Evolutionary conservation across 768 basidiomycete genomes (phyloP), one percentile per base, ranked within the genome.

Genomic region (Lactifluus echinatus): DNA sequence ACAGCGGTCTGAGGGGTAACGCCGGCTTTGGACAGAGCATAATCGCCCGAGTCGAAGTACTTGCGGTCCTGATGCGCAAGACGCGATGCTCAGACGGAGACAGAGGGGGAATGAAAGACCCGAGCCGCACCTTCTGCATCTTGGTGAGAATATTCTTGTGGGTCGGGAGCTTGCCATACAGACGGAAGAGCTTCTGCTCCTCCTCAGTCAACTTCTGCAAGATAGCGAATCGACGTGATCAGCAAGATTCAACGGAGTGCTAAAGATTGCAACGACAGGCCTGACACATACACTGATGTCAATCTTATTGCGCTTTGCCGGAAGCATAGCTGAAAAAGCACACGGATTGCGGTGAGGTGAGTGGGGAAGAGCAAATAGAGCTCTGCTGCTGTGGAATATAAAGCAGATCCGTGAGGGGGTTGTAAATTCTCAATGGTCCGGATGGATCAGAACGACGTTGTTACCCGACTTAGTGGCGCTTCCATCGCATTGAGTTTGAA

Each of bases 31-130:
- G 92, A 93, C 63, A 99, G 77, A 29, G 94, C 94, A 68, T 98
- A 98, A 71, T 99, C 96, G 56, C 96, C 96, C 55, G 95, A 98
- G 74, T 98, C 96, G 71, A 99, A 99, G 75, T 93, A 99, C 73
- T 98, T 98, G 67, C 96, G 89, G 68, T 99, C 95, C 94, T 97
- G 23, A 28, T 23, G 28, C 7, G 33, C 47, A 51, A 56, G 66
- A 50, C 48, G 37, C 26, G 50, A n/a, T 28, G 36, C 3, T 60
- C 29, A 60, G 59, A 43, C 42, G 59, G 37, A 54, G 36, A 54
- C 42, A 60, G 50, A 60, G 45, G 54, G 26, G 36, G 51, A 6
- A n/a, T 11, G 15, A 56, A 53, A 55, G 33, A 43, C 49, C 23
- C 10, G 29, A 31, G 46, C 67, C 77, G 49, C 44, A 90, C 94